A percentile compares a stretch with the other conserved stretches of the same genome.
Conservation (phyloP, 2,329 filamentous ascomycete species). For the Incumbomyces delicatus region DNA sequence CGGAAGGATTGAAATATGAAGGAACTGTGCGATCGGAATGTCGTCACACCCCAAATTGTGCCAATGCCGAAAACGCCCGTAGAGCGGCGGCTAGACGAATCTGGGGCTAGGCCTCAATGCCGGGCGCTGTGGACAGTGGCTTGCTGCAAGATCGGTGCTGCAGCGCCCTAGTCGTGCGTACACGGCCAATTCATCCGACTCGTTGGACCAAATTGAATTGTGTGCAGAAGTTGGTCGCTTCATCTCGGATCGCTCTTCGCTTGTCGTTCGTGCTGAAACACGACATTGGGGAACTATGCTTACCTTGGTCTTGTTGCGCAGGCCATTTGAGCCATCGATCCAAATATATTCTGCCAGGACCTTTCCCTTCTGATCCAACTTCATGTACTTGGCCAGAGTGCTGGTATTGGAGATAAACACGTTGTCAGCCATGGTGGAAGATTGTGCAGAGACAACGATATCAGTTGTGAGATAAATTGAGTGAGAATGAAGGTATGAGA, state of each 20-base stretch:
- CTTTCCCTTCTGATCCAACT: constrained; percentile 76
- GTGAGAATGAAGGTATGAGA: neutral
- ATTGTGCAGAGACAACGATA: constrained; percentile 2
- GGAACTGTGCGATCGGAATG: neutral
- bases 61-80: neutral
- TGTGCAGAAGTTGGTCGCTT: too few species aligned
- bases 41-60: neutral
- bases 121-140: too few species aligned
- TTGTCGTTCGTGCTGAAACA: too few species aligned
- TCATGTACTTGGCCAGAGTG: constrained; percentile 76
- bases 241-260: neutral
- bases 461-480: neutral
- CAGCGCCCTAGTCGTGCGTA: too few species aligned
- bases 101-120: neutral
- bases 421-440: constrained; percentile 26
- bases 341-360: constrained; percentile 96
- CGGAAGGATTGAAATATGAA: too few species aligned
- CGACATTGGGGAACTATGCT: constrained; percentile 32
- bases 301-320: constrained; percentile 94
- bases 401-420: constrained; percentile 35
- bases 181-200: neutral
- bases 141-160: too few species aligned
- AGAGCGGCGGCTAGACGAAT: neutral
- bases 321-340: constrained; percentile 74
- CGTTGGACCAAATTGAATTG: neutral